Evolutionary conservation across 2,329 filamentous ascomycete species (phyloP).

Genomic region (Blastomyces percursus): DNA sequence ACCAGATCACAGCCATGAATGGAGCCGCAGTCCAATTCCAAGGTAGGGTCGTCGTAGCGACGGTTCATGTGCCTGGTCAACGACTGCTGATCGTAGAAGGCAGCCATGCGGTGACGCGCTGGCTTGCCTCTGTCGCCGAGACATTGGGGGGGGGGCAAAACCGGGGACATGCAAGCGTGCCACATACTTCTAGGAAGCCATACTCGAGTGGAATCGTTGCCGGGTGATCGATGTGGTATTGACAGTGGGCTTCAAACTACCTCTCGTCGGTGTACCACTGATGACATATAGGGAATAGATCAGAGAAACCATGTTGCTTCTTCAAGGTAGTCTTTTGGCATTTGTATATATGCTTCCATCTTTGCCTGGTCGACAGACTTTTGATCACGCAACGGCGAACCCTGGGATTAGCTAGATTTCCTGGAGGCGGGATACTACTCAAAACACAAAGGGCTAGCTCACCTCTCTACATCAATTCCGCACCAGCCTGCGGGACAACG

Average conservation of each 20-base stretch:
- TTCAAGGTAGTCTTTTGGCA: background rate
- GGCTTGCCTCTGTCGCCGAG: background rate
- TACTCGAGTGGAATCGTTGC: constrained; percentile 6
- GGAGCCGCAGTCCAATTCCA: background rate
- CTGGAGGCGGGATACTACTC: background rate
- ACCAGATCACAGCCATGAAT: constrained; percentile 3
- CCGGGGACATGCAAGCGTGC: constrained; percentile 3
- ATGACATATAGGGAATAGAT: constrained; percentile 7
- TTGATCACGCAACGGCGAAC: background rate
- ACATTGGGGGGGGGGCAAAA: background rate
- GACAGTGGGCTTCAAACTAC: constrained; percentile 4
- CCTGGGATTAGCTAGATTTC: background rate
- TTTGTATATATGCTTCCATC: constrained; percentile 8
- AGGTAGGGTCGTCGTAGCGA: background rate
- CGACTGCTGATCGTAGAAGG: background rate
- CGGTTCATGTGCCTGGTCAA: background rate
- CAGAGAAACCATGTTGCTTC: constrained; percentile 2
- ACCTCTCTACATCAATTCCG: background rate
- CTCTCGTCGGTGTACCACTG: constrained; percentile 1
- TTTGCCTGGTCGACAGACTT: background rate
- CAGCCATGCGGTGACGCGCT: background rate
- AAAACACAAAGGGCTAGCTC: background rate
- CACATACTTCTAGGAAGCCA: constrained; percentile 3
- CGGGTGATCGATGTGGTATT: constrained; percentile 7
- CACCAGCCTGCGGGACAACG: background rate